These are phyloP conservation scores for Didymella keratinophila DNA, from an alignment of 2,329 filamentous ascomycete genomes.

Conservation along the genomic window DNA sequence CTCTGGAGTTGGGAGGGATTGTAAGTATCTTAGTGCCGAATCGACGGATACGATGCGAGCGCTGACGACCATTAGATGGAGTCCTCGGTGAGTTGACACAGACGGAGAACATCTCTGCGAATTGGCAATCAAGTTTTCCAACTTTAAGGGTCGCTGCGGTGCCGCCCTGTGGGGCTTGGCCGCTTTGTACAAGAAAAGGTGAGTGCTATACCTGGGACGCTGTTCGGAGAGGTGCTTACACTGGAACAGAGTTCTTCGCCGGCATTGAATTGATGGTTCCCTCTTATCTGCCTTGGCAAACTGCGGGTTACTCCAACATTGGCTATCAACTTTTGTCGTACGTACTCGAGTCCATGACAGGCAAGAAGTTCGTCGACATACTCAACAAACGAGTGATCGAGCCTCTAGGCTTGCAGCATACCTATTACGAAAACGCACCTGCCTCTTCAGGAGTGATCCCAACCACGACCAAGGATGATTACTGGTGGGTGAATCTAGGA, in stretches of 20 bases:
- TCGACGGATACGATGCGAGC: slow-evolving; percentile 15
- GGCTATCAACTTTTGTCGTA: slow-evolving; percentile 49
- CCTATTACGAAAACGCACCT: slow-evolving; percentile 43
- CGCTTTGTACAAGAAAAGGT: slow-evolving; percentile 32
- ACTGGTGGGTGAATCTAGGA: slow-evolving; percentile 33
- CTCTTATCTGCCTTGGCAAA: slow-evolving; percentile 43
- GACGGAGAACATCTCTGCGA: slow-evolving; percentile 26
- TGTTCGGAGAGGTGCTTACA: not conserved
- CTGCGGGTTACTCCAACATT: slow-evolving; percentile 49
- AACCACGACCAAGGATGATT: slow-evolving; percentile 29
- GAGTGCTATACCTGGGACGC: not conserved
- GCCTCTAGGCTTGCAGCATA: slow-evolving; percentile 52
- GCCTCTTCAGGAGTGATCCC: slow-evolving; percentile 49
- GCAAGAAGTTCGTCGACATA: slow-evolving; percentile 46
- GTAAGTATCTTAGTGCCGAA: slow-evolving; percentile 23
- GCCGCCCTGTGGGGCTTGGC: slow-evolving; percentile 36
- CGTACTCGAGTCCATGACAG: slow-evolving; percentile 52
- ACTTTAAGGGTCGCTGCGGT: slow-evolving; percentile 20
- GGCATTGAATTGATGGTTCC: slow-evolving; percentile 46
- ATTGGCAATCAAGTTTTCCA: slow-evolving; percentile 30
- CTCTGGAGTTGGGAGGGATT: slow-evolving; percentile 42
- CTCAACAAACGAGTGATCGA: slow-evolving; percentile 49
- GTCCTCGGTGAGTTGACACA: slow-evolving; percentile 34
- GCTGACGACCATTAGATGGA: slow-evolving; percentile 49
- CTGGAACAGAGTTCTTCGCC: slow-evolving; percentile 45